phyloP scores from a whole-genome alignment of 2,329 filamentous ascomycete genomes.

The Penicillium oxalicum region DNA sequence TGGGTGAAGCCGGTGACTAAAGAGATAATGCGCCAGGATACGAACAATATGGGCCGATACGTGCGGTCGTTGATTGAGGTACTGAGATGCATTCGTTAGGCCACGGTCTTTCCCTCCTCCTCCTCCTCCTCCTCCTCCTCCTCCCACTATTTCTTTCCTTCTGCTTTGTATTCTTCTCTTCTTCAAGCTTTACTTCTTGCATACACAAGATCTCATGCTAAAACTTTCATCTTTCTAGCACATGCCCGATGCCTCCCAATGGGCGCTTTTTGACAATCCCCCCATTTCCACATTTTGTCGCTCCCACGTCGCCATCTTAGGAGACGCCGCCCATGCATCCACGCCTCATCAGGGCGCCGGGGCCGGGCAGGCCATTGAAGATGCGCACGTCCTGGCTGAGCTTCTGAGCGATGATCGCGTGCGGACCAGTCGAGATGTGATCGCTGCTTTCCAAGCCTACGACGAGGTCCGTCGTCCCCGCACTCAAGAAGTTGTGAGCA shows the following conservation, averaged over 20 bases:
- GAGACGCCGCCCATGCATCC: constrained; percentile 37
- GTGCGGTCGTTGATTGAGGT: constrained; percentile 26
- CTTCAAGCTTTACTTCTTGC: no score
- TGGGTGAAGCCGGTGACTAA: constrained; percentile 28
- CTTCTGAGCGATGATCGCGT: constrained; percentile 41
- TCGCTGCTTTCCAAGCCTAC: constrained; percentile 47
- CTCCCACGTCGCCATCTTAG: constrained; percentile 29
- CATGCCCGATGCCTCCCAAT: constrained; percentile 31
- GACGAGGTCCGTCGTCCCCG: constrained; percentile 47
- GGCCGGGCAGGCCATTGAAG: constrained; percentile 37
- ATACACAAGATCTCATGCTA: no score
- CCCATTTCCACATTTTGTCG: constrained; percentile 26
- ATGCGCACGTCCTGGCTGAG: constrained; percentile 35
- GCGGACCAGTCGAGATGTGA: constrained; percentile 28
- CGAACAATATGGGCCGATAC: constrained; percentile 24
- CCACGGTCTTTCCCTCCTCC: no score
- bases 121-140: no score
- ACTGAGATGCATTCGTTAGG: neutral
- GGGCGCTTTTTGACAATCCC: constrained; percentile 34
- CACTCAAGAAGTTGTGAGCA: constrained; percentile 47
- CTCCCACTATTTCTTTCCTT: no score
- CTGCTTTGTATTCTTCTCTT: no score
- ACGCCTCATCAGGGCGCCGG: constrained; percentile 36
- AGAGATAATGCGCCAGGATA: constrained; percentile 27
- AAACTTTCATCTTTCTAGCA: constrained; percentile 9